A percentile compares a stretch with the other conserved stretches of the same genome.
Conservation (phyloP, 148 eudicot species). For the Talinum fruticosum region DNA sequence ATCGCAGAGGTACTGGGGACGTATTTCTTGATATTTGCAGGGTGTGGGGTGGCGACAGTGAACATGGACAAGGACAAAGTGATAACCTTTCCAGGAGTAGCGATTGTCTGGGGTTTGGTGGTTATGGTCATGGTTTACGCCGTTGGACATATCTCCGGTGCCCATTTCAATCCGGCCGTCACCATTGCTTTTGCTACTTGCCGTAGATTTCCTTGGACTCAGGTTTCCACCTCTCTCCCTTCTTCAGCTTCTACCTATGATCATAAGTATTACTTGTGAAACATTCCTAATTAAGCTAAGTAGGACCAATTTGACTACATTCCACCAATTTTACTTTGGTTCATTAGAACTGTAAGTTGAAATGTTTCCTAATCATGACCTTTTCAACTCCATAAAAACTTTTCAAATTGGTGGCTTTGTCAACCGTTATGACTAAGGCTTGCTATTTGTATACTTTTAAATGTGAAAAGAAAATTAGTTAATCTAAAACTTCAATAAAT, state of each 20-base stretch:
- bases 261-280: too few species aligned
- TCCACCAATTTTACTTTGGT: too few species aligned
- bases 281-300: too few species aligned
- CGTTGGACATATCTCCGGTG: constrained; percentile 92
- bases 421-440: neutral
- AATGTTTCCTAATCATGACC: neutral
- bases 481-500: neutral
- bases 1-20: constrained; percentile 85
- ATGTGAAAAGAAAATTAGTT: neutral
- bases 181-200: constrained; percentile 87
- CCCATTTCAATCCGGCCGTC: constrained; percentile 94
- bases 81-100: constrained; percentile 60
- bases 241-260: too few species aligned
- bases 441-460: neutral
- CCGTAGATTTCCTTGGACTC: constrained; percentile 91
- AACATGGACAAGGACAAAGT: constrained; percentile 46
- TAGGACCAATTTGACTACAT: too few species aligned
- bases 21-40: constrained; percentile 84
- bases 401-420: neutral
- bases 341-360: neutral
- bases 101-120: constrained; percentile 84
- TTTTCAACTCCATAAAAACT: neutral
- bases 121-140: constrained; percentile 95
- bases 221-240: constrained; percentile 35
- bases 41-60: constrained; percentile 67